A percentile compares a stretch with the other conserved stretches of the same genome.
These are phyloP conservation scores for Populus simonii DNA, from an alignment of 345 rosid genomes.

Conservation along the genomic window DNA sequence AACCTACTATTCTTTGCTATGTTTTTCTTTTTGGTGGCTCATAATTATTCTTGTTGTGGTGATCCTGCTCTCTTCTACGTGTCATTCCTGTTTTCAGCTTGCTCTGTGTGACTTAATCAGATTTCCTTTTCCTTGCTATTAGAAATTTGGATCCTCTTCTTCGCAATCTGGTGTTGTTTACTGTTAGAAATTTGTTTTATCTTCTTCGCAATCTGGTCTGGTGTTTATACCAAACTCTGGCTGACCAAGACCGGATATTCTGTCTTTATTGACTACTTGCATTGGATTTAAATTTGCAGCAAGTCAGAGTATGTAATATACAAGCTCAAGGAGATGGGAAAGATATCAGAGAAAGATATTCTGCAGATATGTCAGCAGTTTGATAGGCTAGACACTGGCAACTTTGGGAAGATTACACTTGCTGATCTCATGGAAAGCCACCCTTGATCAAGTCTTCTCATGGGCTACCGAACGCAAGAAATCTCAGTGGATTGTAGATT, in stretches of 20 bases:
- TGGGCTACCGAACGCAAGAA: background rate
- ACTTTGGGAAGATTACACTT: conserved; percentile 74
- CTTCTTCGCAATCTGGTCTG: background rate
- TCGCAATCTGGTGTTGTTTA: background rate
- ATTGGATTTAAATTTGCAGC: conserved; percentile 29
- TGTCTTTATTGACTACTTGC: conserved; percentile 1
- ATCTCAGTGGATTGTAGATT: background rate
- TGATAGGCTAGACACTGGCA: conserved; percentile 63
- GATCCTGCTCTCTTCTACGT: background rate
- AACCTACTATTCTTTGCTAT: background rate
- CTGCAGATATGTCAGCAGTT: conserved; percentile 51
- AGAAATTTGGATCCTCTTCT: background rate
- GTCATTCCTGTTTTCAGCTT: background rate
- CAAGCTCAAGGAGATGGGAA: conserved; percentile 77
- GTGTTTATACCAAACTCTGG: background rate
- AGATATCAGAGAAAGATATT: conserved; percentile 62
- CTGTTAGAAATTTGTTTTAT: background rate
- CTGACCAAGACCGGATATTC: background rate
- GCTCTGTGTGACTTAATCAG: background rate
- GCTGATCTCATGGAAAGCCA: conserved; percentile 58
- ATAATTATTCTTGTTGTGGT: background rate
- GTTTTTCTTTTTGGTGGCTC: background rate
- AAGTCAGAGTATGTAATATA: conserved; percentile 73
- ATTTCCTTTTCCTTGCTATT: background rate
- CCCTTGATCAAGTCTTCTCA: background rate